Conservation (phyloP, 345 rosid genomes). For the Angophora floribunda region DNA sequence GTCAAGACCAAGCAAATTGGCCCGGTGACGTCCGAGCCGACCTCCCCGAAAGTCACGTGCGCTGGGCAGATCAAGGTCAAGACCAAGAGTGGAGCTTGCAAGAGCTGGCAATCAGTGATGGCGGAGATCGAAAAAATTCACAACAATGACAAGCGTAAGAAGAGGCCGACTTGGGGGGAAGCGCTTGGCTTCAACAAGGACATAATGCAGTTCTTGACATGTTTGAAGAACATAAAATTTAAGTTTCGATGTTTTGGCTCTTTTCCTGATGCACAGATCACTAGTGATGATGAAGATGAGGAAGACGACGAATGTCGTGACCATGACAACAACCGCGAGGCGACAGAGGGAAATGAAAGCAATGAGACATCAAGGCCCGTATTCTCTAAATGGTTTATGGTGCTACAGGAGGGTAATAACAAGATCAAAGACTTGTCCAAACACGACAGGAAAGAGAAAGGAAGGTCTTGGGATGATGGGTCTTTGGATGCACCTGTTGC, state of each 20-base stretch:
- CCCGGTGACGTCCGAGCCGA: slow-evolving; percentile 54
- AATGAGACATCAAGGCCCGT: slow-evolving; percentile 11
- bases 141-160: slow-evolving; percentile 8
- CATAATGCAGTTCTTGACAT: slow-evolving; percentile 29
- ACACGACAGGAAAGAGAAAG: neutral
- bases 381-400: slow-evolving; percentile 40
- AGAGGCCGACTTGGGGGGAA: slow-evolving; percentile 12
- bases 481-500: slow-evolving; percentile 1
- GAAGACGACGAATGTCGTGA: slow-evolving; percentile 8
- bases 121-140: slow-evolving; percentile 15
- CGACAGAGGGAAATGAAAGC: neutral
- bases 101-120: slow-evolving; percentile 52
- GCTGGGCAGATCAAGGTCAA: slow-evolving; percentile 91
- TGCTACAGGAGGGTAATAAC: slow-evolving; percentile 21
- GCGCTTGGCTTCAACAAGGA: slow-evolving; percentile 27
- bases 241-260: slow-evolving; percentile 30
- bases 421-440: neutral
- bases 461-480: neutral
- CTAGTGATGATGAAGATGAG: slow-evolving; percentile 13
- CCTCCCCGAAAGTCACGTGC: slow-evolving; percentile 87
- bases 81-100: slow-evolving; percentile 42
- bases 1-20: slow-evolving; percentile 52
- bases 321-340: neutral
- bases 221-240: slow-evolving; percentile 21
- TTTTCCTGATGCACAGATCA: slow-evolving; percentile 13